A percentile compares a stretch with the other conserved stretches of the same genome.
Evolutionary conservation across 257 asterid species (phyloP).

Genomic region (Vinca minor): DNA sequence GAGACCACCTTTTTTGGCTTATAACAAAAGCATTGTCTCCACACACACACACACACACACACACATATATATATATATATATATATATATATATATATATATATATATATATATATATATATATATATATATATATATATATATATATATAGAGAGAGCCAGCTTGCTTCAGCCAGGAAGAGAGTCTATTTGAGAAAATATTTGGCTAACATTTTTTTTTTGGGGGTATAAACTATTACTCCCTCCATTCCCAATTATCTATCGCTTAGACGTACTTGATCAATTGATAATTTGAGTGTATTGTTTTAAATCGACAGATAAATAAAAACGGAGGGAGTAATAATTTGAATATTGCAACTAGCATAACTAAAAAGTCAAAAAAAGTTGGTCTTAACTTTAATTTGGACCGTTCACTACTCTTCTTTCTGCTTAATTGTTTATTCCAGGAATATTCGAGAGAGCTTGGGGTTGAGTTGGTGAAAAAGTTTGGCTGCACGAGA

Average conservation of each 20-base stretch:
- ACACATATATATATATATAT: background rate
- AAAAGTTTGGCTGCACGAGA: background rate
- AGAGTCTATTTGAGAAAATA: too few species aligned
- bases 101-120: background rate
- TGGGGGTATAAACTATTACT: too few species aligned
- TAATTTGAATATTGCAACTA: background rate
- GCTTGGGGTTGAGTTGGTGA: background rate
- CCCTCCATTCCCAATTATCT: too few species aligned
- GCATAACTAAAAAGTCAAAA: background rate
- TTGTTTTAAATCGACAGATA: too few species aligned
- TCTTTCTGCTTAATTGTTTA: background rate
- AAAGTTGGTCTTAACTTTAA: background rate
- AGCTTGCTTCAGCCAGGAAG: too few species aligned
- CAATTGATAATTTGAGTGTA: too few species aligned
- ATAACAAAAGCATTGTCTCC: background rate
- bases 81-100: background rate
- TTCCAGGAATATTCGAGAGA: background rate
- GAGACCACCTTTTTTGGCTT: background rate
- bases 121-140: background rate
- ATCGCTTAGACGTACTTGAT: too few species aligned
- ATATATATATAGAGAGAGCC: background rate
- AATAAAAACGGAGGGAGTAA: too few species aligned
- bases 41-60: too few species aligned
- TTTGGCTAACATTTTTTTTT: background rate
- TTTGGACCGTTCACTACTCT: background rate